Evolutionary conservation across 192 early-diverging fungal genomes (phyloP), one percentile per base, ranked within the genome.

Genomic region (Rhizoclosmatium globosum): DNA sequence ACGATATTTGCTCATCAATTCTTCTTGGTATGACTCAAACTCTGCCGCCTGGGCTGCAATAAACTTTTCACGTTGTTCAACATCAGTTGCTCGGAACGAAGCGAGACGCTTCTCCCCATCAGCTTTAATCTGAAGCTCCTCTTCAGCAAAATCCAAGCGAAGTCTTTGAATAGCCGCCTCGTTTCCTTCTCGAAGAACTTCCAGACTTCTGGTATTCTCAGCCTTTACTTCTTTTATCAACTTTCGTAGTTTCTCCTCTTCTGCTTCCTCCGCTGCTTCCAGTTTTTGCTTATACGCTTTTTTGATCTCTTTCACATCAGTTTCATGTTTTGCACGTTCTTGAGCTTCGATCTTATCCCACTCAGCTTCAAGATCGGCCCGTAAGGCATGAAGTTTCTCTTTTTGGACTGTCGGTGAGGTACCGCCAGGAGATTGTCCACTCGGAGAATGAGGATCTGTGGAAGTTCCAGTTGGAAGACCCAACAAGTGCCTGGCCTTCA

Each of bases 281-380:
- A 76, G 45, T 1, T 67, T 44, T 44, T 23, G 46, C 15, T 66
- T n/a, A 13, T 76, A 23, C 1, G 19, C n/a, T 11, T 42, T 13
- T 66, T 76, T 64, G 59, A 67, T 4, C 15, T n/a, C 23, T 21
- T 48, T 67, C 4, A 64, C 7, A n/a, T 41, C 7, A 13, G 48
- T 39, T 67, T 64, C 74, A 66, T 41, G 48, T 41, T 47, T 59
- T n/a, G 6, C 6, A 3, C 23, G 17, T 76, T 76, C 74, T 15
- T 45, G 15, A 15, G 42, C 4, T 44, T 74, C 60, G 47, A 62
- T 43, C 15, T 39, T 4, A 38, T 2, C 3, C 70, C 47, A 58
- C 48, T n/a, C 56, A 11, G 50, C 53, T 38, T 71, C 11, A 19
- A 71, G 42, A 21, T 50, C 41, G 9, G 15, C 23, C 45, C 23